Conservation (phyloP, 2,329 filamentous ascomycete genomes). For the Saccharata proteae region DNA sequence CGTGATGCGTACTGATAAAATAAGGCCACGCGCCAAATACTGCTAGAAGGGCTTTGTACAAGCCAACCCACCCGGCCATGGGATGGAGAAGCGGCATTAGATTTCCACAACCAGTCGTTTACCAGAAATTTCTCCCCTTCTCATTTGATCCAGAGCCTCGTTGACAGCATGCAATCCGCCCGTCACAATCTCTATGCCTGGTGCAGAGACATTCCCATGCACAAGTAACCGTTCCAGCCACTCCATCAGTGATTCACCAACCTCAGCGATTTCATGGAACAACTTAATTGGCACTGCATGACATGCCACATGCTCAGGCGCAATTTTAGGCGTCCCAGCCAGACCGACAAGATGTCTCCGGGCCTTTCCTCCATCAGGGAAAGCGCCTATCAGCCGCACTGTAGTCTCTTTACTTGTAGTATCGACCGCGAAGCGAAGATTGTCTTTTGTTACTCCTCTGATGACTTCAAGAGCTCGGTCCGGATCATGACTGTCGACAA, state of each 20-base stretch:
- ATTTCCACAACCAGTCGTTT: slow-evolving; percentile 53
- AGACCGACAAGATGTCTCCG: slow-evolving; percentile 51
- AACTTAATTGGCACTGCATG: slow-evolving; percentile 64
- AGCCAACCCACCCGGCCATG: too few species aligned
- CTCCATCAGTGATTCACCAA: slow-evolving; percentile 49
- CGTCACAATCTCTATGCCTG: slow-evolving; percentile 52
- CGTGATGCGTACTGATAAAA: too few species aligned
- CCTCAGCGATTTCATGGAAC: slow-evolving; percentile 53
- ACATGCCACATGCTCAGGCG: slow-evolving; percentile 35
- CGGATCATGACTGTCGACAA: too few species aligned
- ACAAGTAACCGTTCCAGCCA: slow-evolving; percentile 59
- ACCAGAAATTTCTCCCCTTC: slow-evolving; percentile 53
- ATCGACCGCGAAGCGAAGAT: too few species aligned
- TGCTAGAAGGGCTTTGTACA: too few species aligned
- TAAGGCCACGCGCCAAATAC: too few species aligned
- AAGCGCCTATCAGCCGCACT: too few species aligned
- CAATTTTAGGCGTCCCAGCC: slow-evolving; percentile 52
- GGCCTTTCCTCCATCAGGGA: slow-evolving; percentile 12
- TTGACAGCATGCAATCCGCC: slow-evolving; percentile 55
- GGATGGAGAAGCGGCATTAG: too few species aligned
- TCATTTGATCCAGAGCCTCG: slow-evolving; percentile 51
- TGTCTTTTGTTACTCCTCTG: too few species aligned
- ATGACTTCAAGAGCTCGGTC: too few species aligned
- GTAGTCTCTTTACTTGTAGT: too few species aligned
- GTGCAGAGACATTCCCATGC: slow-evolving; percentile 40